Evolutionary conservation across 2,329 filamentous ascomycete genomes (phyloP), one percentile per base, ranked within the genome.

Genomic region (Alternaria alternata): DNA sequence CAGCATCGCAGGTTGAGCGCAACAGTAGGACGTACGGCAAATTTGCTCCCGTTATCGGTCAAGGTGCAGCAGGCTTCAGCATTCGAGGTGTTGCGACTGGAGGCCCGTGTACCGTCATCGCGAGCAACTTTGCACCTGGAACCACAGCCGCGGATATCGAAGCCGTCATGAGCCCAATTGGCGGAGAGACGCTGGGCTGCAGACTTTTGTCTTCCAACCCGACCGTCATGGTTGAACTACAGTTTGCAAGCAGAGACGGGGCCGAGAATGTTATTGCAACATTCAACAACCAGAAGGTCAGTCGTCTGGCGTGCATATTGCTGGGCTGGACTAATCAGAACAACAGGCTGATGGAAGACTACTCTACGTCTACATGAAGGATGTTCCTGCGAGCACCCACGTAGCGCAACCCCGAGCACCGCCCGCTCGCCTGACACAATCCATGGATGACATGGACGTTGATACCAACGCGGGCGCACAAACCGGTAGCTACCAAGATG

Each of bases 71-170:
- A 34, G 73, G 89, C 20, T 85, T 94, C 46, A 88, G 85, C 36
- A 94, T 95, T 65, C 84, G 88, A 54, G 92, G 92, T n/a, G 80
- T 79, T 53, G 82, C 80, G 12, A 81, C 90, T 8, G 89, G 89
- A 0, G 89, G 91, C 0, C 91, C 91, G 1, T 92, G 87, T 69
- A 85, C 87, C 18, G 86, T 95, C 24, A 86, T 92, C 75, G 91
- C 90, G 3, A 89, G 91, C 78, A 95, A 95, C 81, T 93, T 95
- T 75, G 92, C 91, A 12, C 87, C 87, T 2, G 92, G 92, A 38
- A 95, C 92, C 0, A 93, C 92, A 7, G 90, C 89, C 2, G 91
- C 90, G 30, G 92, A 95, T 72, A 92, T 95, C 61, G 91, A 93
- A 81, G 91, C 89, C 69, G 92, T 92, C 57, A 89, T 95, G 87